Base-by-base conservation (phyloP, 2,329 filamentous ascomycete genomes). In the Cytospora piceicola region DNA sequence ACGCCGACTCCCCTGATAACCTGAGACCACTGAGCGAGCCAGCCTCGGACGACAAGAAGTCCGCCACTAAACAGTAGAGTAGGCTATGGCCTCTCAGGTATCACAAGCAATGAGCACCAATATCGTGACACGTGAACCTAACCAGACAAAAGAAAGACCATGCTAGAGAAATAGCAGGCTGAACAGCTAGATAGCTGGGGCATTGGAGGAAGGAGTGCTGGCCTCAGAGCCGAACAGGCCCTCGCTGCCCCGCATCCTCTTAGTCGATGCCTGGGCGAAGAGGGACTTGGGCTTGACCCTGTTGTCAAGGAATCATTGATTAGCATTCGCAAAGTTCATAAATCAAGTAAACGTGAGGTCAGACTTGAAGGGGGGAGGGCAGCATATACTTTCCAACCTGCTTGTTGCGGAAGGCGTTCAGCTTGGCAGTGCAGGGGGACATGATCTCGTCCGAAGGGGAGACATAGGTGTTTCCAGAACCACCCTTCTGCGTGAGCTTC, bases 361-460 rank as follows among this genome's bases (percentile, higher is more conserved):
- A 49, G 56, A 17, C 17, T 36, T 9, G 15, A 32, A 14, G 5
- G 36, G 8, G 8, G 36, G 8, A 20, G 22, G n/a, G 32, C 34
- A 58, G 24, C 7, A 83, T 86, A 75, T 83, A 92, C 90, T 93
- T 94, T 79, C 85, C 85, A 69, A 88, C 88, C 73, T 92, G 89
- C 82, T 93, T 93, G 80, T 87, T 91, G 79, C 91, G 90, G 77
- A 94, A 87, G 51, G 90, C 89, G 69, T 85, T 90, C 72, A 95
- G 85, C 84, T 95, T 95, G 77, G 91, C 89, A 22, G 89, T 91
- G 78, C 91, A 93, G 42, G 92, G 92, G 72, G 90, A 93, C 88
- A 93, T 91, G 81, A 96, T 94, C 78, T 88, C 88, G 78, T 96
- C 92, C n/a, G 91, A 94, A 3, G 92, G 92, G 22, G 90, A 94